Percentiles rank a stretch among this genome's conserved stretches.
Evolutionary conservation across 768 basidiomycete genomes (phyloP).

Genomic region (Rhizopogon salebrosus): DNA sequence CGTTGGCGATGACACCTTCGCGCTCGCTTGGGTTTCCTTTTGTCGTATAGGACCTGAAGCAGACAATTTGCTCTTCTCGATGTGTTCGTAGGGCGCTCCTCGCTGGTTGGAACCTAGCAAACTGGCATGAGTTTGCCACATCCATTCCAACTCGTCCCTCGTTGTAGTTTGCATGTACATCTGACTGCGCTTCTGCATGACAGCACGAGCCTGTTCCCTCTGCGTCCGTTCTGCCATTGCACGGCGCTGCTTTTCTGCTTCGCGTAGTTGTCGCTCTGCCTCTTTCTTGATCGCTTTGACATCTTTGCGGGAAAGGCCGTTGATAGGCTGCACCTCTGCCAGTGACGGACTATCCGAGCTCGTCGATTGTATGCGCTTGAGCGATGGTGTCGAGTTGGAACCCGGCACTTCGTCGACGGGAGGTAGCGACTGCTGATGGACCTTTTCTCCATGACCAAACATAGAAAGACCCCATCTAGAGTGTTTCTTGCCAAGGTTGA

Average conservation of each 20-base stretch:
- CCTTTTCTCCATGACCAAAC: constrained; percentile 71
- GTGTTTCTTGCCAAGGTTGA: constrained; percentile 66
- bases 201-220: constrained; percentile 85
- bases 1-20: constrained; percentile 40
- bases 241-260: constrained; percentile 83
- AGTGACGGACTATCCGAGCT: constrained; percentile 69
- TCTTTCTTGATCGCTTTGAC: constrained; percentile 79
- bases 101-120: constrained; percentile 35
- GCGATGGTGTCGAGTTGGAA: constrained; percentile 51
- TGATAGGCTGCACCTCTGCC: constrained; percentile 47
- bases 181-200: constrained; percentile 84
- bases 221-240: constrained; percentile 68
- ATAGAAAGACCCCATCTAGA: constrained; percentile 62
- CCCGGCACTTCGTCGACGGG: constrained; percentile 70
- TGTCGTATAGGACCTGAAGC: constrained; percentile 64
- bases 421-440: constrained; percentile 53
- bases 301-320: constrained; percentile 43
- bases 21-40: constrained; percentile 38
- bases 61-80: constrained; percentile 45
- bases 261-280: constrained; percentile 68
- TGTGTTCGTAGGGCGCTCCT: constrained; percentile 19
- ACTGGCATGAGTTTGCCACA: constrained; percentile 35
- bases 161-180: constrained; percentile 54
- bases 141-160: constrained; percentile 62
- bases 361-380: constrained; percentile 76